Evolutionary conservation across 2,329 filamentous ascomycete genomes (phyloP).

Genomic region (Botrytis sinoallii): DNA sequence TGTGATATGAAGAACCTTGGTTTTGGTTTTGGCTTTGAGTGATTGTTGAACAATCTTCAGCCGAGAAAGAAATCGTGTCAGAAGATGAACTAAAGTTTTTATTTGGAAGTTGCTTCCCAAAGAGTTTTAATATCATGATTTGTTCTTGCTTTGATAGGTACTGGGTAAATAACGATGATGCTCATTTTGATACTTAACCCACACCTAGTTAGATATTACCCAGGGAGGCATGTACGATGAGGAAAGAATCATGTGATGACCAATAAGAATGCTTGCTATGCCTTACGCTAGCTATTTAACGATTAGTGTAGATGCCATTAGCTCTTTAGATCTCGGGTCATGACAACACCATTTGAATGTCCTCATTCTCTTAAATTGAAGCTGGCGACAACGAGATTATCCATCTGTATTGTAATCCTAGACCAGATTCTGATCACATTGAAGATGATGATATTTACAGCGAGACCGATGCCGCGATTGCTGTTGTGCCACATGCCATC

Average conservation of each 20-base stretch:
- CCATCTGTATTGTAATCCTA: background rate
- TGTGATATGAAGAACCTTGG: background rate
- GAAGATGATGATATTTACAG: background rate
- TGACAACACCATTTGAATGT: background rate
- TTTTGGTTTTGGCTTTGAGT: background rate
- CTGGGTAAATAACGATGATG: conserved; percentile 5
- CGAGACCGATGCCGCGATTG: no score
- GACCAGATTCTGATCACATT: background rate
- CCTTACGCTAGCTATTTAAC: background rate
- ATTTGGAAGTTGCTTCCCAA: background rate
- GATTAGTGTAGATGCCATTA: background rate
- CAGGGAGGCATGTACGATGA: background rate
- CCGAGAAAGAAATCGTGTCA: background rate
- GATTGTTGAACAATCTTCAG: background rate
- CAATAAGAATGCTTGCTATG: background rate
- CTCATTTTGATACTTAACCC: background rate
- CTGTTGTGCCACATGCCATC: background rate
- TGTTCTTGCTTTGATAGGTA: background rate
- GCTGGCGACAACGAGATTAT: background rate
- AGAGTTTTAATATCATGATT: background rate
- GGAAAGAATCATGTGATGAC: background rate
- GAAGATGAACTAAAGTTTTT: background rate
- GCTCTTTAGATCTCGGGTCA: no score
- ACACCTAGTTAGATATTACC: background rate
- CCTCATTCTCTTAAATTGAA: background rate